phyloP scores from a whole-genome alignment of 116 monocot genomes.

The Cymodocea nodosa region DNA sequence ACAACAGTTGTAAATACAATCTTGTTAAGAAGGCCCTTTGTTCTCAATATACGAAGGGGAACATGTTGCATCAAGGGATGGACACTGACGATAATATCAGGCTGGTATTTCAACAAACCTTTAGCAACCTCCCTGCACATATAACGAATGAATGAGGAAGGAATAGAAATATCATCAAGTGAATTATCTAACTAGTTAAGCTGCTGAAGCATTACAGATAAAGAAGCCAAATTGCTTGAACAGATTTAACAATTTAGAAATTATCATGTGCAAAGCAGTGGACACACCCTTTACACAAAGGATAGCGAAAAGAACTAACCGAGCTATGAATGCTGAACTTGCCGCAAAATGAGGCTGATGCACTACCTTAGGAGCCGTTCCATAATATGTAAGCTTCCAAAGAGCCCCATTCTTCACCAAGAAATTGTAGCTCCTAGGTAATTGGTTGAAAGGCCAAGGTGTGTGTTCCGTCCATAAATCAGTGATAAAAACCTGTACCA shows the following conservation, averaged over 20 bases:
- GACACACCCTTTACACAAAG: no score
- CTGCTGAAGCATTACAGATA: no score
- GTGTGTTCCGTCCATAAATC: slow-evolving; percentile 99
- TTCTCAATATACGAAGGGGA: slow-evolving; percentile 74
- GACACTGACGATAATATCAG: slow-evolving; percentile 98
- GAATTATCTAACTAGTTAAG: no score
- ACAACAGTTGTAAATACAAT: slow-evolving; percentile 96
- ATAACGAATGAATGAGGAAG: not conserved
- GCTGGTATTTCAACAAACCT: slow-evolving; percentile 96
- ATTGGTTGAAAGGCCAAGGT: slow-evolving; percentile 97
- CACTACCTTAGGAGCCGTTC: slow-evolving; percentile 56
- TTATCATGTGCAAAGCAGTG: no score
- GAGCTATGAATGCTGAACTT: slow-evolving; percentile 80
- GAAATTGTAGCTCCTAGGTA: slow-evolving; percentile 94
- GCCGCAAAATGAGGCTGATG: slow-evolving; percentile 95
- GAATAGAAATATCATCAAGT: no score
- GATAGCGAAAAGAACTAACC: slow-evolving; percentile 23
- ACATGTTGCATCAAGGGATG: slow-evolving; percentile 99
- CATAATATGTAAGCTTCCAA: slow-evolving; percentile 97
- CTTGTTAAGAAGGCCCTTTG: slow-evolving; percentile 82
- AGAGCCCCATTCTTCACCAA: slow-evolving; percentile 90
- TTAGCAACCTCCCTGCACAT: slow-evolving; percentile 78
- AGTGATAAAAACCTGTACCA: slow-evolving; percentile 73
- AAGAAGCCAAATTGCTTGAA: no score
- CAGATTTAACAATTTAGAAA: no score